Percentiles rank a stretch among this genome's conserved stretches.
These are phyloP conservation scores for Parietaria judaica DNA, from an alignment of 306 rosid species.

Conservation along the genomic window DNA sequence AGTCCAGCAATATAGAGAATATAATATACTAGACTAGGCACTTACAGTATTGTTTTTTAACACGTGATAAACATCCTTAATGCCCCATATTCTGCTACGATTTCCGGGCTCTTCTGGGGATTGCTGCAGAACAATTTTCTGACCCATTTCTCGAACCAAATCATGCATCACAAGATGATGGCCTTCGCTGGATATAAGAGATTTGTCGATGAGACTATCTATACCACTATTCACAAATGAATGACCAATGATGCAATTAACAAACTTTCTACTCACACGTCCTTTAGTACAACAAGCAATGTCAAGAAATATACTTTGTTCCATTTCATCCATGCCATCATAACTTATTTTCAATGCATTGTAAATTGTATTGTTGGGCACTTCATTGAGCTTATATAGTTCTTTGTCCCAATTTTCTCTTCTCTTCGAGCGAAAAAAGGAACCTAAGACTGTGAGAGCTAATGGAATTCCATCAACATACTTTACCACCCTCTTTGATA, in stretches of 20 bases:
- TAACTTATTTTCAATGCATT: neutral
- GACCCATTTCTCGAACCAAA: neutral
- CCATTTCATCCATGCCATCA: neutral
- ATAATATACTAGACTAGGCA: too few relatives aligned
- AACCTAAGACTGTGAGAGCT: too few relatives aligned
- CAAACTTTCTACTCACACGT: neutral
- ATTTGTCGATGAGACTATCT: neutral
- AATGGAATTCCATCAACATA: neutral
- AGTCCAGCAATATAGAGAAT: too few relatives aligned
- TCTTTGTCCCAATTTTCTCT: neutral
- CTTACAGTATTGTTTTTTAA: neutral
- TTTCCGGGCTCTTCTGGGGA: neutral
- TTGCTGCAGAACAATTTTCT: neutral
- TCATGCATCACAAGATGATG: constrained; percentile 2
- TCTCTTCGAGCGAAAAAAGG: too few relatives aligned
- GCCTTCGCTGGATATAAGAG: neutral
- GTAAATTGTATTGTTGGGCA: neutral
- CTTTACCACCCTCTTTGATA: constrained; percentile 5
- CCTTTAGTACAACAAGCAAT: constrained; percentile 1
- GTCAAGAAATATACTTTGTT: neutral
- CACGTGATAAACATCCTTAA: neutral
- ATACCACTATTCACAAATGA: neutral
- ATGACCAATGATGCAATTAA: neutral
- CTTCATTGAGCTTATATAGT: neutral
- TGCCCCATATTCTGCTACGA: neutral